Base-by-base conservation (phyloP, 139 green algal genomes). In the Gonium pectorale region DNA sequence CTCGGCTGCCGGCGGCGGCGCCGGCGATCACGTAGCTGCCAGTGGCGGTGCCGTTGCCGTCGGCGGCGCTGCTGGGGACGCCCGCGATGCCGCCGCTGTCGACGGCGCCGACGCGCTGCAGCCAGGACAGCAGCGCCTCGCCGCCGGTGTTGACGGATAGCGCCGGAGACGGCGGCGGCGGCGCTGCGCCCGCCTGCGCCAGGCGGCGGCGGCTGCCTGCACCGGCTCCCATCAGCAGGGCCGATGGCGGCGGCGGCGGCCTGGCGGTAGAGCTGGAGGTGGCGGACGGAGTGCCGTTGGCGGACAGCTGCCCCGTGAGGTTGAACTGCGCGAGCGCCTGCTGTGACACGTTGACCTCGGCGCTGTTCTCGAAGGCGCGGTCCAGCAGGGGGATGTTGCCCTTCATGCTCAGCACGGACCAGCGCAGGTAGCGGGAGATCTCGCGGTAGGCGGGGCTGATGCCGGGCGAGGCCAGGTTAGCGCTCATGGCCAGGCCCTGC, bases 381-480 rank as follows among this genome's bases (percentile, higher is more conserved):
- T 84, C 78, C 21, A 84, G 63, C 21, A 84, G 5, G 13, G 78
- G 78, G 24, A 84, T 54, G 78, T 84, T 84, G 41, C 78, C 78
- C 31, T 84, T 66, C n/a, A 84, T 74, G 31, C 62, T 22, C 63
- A 84, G 38, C 3, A 84, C 31, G 13, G 40, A 64, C 78, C 78
- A 84, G 62, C 78, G 78, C 44, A 84, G 78, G 78, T 75, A 75
- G 19, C 78, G 62, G 0, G 78, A 44, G 24, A 84, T 70, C 3
- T 29, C 27, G 31, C 78, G 78, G 78, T 75, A 84, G 22, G 33
- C 33, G 22, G 27, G 17, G n/a, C 56, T 63, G 13, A 84, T 44
- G 8, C 78, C 78, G 0, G 78, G 78, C 1, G 78, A 84, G 33
- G 78, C 78, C 62, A 84, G 62, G 43, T 64, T 73, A 26, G 60